Base-by-base conservation (phyloP, 2,329 filamentous ascomycete species). In the Aspergillus fructus region DNA sequence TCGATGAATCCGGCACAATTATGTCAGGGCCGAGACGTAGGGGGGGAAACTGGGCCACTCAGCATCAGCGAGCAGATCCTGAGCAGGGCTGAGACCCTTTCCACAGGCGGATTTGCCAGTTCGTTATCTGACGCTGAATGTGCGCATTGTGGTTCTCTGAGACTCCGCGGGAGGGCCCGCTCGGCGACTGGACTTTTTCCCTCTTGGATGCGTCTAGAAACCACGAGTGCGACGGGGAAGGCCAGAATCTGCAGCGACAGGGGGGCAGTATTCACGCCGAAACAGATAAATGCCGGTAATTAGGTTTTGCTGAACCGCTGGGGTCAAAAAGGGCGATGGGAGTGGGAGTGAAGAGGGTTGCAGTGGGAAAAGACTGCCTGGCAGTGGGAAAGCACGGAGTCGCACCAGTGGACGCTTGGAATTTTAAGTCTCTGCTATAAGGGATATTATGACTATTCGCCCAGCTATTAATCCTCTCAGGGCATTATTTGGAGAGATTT, bases 21-120 rank as follows among this genome's bases (percentile, higher is more conserved):
- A 66, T 66, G 59, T 63, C 64, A 66, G 59, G 62, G 57, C 59
- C 41, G 37, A 46, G 51, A 57, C 51, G 37, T 39, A 51, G 43
- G 39, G 56, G 49, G 49, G 41, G 34, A 59, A 48, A 39, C 34
- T 33, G 45, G 49, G 27, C 55, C 54, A 51, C 52, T 56, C 54
- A 59, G 54, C 41, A 43, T 53, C 46, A 30, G 13, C 21, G 33
- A 30, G 42, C n/a, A 39, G 54, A 52, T 24, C 42, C 48, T 30
- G 45, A 49, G 33, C 24, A 46, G 47, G n/a, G 41, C 30, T 41
- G 40, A 40, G 7, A 13, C 40, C 39, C 27, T 42, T 52, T 40
- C 34, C 43, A n/a, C 37, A 21, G 19, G n/a, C n/a, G 21, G 17
- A 19, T 30, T 33, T 34, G 24, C 39, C 27, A 19, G 42, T 27